These are phyloP conservation scores for Halteria grandinella DNA, from an alignment of 73 alveolate species.

Conservation along the genomic window DNA sequence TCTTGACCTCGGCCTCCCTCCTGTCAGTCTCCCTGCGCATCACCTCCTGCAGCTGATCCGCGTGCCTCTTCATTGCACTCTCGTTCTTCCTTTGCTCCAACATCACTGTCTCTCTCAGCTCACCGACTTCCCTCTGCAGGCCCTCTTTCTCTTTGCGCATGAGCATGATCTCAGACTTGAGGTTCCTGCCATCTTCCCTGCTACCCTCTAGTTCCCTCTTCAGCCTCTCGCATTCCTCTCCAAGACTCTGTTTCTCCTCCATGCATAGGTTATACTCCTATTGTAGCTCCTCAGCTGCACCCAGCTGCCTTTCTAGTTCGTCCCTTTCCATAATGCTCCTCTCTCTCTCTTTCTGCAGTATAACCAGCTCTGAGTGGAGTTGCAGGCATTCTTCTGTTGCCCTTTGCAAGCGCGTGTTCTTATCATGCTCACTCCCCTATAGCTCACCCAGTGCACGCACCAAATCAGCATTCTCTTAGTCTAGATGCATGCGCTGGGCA, in stretches of 20 bases:
- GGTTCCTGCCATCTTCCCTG: too few species aligned
- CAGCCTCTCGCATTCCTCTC: constrained; percentile 3
- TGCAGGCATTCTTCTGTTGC: constrained; percentile 31
- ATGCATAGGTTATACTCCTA: too few species aligned
- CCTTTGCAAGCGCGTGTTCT: constrained; percentile 1
- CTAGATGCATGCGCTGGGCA: constrained; percentile 16
- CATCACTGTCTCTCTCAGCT: constrained; percentile 8
- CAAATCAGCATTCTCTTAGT: constrained; percentile 7
- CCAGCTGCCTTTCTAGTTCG: constrained; percentile 28
- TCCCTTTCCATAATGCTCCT: constrained; percentile 26
- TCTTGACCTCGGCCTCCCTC: constrained; percentile 32
- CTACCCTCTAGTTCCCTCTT: too few species aligned
- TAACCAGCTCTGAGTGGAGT: constrained; percentile 19
- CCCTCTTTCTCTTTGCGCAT: constrained; percentile 36
- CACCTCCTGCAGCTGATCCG: constrained; percentile 36
- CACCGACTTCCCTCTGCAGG: constrained; percentile 1
- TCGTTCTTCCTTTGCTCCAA: constrained; percentile 28
- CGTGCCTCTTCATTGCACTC: neutral
- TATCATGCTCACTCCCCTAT: constrained; percentile 15
- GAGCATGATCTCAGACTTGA: too few species aligned
- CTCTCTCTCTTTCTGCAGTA: constrained; percentile 26
- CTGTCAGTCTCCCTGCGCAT: constrained; percentile 20
- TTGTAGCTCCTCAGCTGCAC: too few species aligned
- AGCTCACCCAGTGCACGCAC: constrained; percentile 11
- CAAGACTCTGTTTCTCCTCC: neutral